Evolutionary conservation across 306 rosid species (phyloP).

Genomic region (Sesbania bispinosa): DNA sequence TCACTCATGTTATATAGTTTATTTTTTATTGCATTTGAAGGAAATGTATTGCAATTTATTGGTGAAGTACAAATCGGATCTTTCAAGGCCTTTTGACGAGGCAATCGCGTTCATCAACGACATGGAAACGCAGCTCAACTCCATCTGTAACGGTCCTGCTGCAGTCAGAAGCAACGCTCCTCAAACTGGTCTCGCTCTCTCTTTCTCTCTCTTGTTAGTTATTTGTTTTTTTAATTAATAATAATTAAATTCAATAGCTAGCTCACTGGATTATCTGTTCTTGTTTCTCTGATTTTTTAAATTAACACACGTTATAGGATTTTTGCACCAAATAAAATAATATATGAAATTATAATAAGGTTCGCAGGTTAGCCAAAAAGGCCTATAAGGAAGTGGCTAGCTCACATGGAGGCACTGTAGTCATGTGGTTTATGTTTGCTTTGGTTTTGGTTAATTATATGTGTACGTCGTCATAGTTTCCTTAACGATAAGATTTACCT

Average conservation of each 20-base stretch:
- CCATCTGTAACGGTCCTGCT: slow-evolving; percentile 29
- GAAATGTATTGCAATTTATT: slow-evolving; percentile 52
- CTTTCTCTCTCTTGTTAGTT: neutral
- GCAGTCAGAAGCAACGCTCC: slow-evolving; percentile 30
- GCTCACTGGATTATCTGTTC: neutral
- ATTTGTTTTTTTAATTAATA: neutral
- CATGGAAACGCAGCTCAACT: slow-evolving; percentile 65
- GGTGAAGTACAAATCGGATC: slow-evolving; percentile 62
- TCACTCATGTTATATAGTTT: neutral
- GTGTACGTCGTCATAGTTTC: too few relatives aligned
- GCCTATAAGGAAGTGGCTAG: neutral
- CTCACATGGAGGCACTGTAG: slow-evolving; percentile 31
- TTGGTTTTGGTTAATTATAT: too few relatives aligned
- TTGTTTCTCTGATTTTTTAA: neutral
- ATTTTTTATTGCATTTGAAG: slow-evolving; percentile 24
- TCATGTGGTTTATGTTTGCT: slow-evolving; percentile 1
- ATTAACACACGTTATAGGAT: neutral
- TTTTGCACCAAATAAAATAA: neutral
- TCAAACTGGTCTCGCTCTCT: slow-evolving; percentile 32
- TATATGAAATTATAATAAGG: neutral
- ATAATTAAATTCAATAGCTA: neutral
- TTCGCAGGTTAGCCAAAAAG: slow-evolving; percentile 7
- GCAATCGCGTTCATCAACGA: slow-evolving; percentile 59
- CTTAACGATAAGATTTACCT: neutral
- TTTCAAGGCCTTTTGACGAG: slow-evolving; percentile 55